These are phyloP conservation scores for Calonectria naviculata DNA, from an alignment of 2,329 filamentous ascomycete genomes.

Conservation along the genomic window DNA sequence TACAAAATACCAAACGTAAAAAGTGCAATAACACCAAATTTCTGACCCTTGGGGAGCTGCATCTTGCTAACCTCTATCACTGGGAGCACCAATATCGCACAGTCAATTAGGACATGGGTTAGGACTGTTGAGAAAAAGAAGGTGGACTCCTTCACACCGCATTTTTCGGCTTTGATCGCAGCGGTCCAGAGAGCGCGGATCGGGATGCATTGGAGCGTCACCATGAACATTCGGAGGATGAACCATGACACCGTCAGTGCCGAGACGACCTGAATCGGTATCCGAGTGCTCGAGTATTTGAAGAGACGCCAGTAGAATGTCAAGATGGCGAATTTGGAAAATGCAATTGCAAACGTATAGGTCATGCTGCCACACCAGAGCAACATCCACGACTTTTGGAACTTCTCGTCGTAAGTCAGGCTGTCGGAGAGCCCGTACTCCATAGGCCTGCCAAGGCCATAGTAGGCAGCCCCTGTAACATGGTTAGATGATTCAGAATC, in stretches of 20 bases:
- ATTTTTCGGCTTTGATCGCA: neutral
- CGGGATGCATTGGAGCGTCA: neutral
- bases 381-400: constrained; percentile 29
- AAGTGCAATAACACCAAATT: neutral
- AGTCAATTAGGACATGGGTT: neutral
- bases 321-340: constrained; percentile 43
- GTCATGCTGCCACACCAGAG: constrained; percentile 42
- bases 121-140: neutral
- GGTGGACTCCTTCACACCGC: neutral
- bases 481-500: neutral
- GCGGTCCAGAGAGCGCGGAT: neutral
- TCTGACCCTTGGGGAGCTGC: neutral
- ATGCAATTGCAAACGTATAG: constrained; percentile 42
- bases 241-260: neutral
- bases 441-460: neutral
- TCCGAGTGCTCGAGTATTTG: constrained; percentile 30
- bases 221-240: neutral
- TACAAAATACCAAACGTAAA: neutral
- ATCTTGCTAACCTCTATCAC: neutral
- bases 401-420: neutral
- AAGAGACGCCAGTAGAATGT: constrained; percentile 46
- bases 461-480: constrained; percentile 1
- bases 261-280: neutral
- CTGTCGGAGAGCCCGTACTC: neutral
- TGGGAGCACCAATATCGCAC: neutral